Evolutionary conservation across 805 yeast species (phyloP), one percentile per base, ranked within the genome.

Genomic region (Schizosaccharomyces japonicus): DNA sequence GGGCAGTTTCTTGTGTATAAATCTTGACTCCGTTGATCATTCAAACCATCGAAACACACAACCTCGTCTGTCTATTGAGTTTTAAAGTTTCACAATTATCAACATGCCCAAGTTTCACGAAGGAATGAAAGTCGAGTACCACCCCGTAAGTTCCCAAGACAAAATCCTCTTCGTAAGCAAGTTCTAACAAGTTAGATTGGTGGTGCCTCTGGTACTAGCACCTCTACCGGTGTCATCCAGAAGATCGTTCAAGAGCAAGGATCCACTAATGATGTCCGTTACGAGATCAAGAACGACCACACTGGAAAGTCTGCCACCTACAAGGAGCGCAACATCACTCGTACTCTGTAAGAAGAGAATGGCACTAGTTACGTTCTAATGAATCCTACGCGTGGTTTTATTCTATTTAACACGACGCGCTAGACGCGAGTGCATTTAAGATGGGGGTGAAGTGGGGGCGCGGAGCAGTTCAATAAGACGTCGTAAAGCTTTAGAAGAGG

Each of bases 41-140:
- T n/a, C n/a, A n/a, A n/a, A n/a, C n/a, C n/a, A n/a, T n/a, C n/a
- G n/a, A n/a, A n/a, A n/a, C n/a, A n/a, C n/a, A n/a, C n/a, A n/a
- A n/a, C n/a, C n/a, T n/a, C n/a, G 15, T 31, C 34, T 31, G 5
- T 6, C 11, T 31, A 4, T 4, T 31, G 10, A 31, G 10, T 31
- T 10, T 3, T 31, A 31, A n/a, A 2, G 15, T 5, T 5, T 4
- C 17, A 32, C 7, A 10, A 7, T 5, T 8, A 7, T 6, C 5
- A 21, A 36, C 4, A 36, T 36, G 42, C 17, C 26, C 27, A 36
- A 36, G 23, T 36, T 19, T 36, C 27, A 17, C 13, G 23, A 36
- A 21, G 42, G 42, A 36, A 36, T 5, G 27, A 36, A 36, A 36
- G 42, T 36, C 23, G 42, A 36, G 23, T 36, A 36, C 42, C 42